Evolutionary conservation across 768 basidiomycete genomes (phyloP).

Genomic region (Dioszegia aurantiaca): DNA sequence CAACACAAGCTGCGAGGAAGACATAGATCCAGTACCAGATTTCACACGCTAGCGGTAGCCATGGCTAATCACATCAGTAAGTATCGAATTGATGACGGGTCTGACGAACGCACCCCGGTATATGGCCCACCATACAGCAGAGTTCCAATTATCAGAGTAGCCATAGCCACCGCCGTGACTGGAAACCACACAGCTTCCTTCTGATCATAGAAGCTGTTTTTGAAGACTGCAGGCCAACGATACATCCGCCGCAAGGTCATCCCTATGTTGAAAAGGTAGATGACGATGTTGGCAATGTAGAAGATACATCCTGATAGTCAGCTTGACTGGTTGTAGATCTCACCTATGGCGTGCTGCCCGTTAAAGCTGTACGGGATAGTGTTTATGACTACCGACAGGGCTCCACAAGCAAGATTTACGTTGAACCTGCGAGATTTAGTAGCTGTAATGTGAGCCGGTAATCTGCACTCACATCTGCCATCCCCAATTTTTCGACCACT

Average conservation of each 20-base stretch:
- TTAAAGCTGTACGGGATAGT: slow-evolving; percentile 18
- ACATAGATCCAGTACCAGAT: slow-evolving; percentile 21
- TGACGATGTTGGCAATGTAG: slow-evolving; percentile 20
- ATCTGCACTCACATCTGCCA: slow-evolving; percentile 24
- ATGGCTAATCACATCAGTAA: slow-evolving; percentile 8
- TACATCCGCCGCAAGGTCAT: slow-evolving; percentile 13
- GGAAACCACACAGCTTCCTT: slow-evolving; percentile 23
- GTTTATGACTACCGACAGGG: slow-evolving; percentile 14
- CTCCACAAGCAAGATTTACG: slow-evolving; percentile 19
- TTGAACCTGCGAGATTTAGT: slow-evolving; percentile 14
- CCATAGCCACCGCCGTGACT: slow-evolving; percentile 11
- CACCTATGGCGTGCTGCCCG: slow-evolving; percentile 24
- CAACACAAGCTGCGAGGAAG: not conserved
- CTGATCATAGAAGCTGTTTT: slow-evolving; percentile 20
- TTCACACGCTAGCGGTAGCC: slow-evolving; percentile 14
- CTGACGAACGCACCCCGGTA: slow-evolving; percentile 1
- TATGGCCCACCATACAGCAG: slow-evolving; percentile 21
- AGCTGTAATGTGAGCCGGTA: not conserved
- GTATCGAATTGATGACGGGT: not conserved
- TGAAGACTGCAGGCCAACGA: slow-evolving; percentile 16
- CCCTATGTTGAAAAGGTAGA: slow-evolving; percentile 21
- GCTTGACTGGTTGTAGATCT: not conserved
- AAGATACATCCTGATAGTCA: slow-evolving; percentile 19
- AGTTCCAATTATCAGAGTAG: slow-evolving; percentile 20
- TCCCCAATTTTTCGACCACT: slow-evolving; percentile 18